A percentile compares a stretch with the other conserved stretches of the same genome.
Evolutionary conservation across 2,329 filamentous ascomycete genomes (phyloP).

Genomic region (Cladobotryum mycophilum): DNA sequence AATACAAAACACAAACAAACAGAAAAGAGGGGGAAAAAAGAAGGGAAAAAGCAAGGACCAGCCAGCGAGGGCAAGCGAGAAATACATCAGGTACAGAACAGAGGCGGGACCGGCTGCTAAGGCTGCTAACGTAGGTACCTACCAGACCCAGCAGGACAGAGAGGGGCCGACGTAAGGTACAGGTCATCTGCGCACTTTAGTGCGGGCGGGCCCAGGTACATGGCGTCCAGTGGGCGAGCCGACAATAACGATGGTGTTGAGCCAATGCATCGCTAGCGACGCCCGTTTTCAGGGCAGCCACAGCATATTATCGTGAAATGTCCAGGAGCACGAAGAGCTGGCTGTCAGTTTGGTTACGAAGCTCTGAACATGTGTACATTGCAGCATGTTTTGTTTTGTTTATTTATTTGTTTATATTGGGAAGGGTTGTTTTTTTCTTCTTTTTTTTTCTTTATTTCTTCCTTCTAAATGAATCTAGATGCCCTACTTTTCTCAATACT

Average conservation of each 20-base stretch:
- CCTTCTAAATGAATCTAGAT: neutral
- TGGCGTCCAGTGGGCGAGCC: conserved; percentile 19
- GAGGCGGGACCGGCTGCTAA: neutral
- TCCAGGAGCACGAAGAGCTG: neutral
- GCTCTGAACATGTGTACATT: neutral
- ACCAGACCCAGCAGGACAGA: neutral
- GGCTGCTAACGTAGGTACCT: neutral
- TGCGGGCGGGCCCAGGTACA: conserved; percentile 28
- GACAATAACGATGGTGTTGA: conserved; percentile 3
- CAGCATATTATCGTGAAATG: neutral
- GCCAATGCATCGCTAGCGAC: conserved; percentile 8
- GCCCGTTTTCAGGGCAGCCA: conserved; percentile 7
- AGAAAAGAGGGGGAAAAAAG: no score
- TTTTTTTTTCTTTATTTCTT: neutral
- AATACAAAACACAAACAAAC: no score
- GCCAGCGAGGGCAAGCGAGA: no score
- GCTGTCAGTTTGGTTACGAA: neutral
- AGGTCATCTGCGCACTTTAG: conserved; percentile 31
- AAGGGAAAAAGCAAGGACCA: no score
- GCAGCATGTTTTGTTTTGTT: neutral
- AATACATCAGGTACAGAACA: neutral
- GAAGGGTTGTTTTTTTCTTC: no score
- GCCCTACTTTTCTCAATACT: neutral
- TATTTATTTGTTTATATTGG: no score
- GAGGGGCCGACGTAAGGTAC: conserved; percentile 28